These are phyloP conservation scores for Murraya paniculata DNA, from an alignment of 345 rosid species.

Conservation along the genomic window DNA sequence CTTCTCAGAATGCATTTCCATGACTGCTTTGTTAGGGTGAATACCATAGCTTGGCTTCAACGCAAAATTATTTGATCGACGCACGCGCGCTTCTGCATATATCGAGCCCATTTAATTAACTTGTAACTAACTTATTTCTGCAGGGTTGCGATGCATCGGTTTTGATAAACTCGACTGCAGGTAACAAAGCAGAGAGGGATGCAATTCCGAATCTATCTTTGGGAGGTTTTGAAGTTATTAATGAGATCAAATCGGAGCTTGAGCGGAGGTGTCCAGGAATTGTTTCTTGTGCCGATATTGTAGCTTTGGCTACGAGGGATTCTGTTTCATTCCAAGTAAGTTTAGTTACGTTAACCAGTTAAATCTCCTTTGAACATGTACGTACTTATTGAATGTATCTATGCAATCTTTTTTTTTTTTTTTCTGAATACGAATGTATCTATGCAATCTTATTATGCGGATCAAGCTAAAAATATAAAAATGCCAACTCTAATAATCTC, in stretches of 20 bases:
- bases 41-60: not conserved
- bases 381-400: too few relatives aligned
- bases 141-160: constrained; percentile 76
- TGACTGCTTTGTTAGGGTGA: constrained; percentile 63
- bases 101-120: not conserved
- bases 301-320: constrained; percentile 59
- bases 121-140: not conserved
- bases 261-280: constrained; percentile 56
- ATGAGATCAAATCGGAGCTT: constrained; percentile 47
- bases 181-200: constrained; percentile 44
- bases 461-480: too few relatives aligned
- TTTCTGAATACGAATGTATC: too few relatives aligned
- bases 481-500: too few relatives aligned
- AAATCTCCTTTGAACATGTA: too few relatives aligned
- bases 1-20: constrained; percentile 64
- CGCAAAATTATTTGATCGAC: not conserved
- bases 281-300: constrained; percentile 67
- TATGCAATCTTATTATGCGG: too few relatives aligned
- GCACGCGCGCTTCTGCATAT: not conserved
- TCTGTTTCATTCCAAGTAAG: constrained; percentile 48
- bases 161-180: constrained; percentile 39
- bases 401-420: too few relatives aligned
- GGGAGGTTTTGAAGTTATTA: constrained; percentile 50
- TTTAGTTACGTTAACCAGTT: not conserved
- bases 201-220: constrained; percentile 52